These are phyloP conservation scores for Talaromyces rugulosus DNA, from an alignment of 2,329 filamentous ascomycete genomes.

Conservation along the genomic window DNA sequence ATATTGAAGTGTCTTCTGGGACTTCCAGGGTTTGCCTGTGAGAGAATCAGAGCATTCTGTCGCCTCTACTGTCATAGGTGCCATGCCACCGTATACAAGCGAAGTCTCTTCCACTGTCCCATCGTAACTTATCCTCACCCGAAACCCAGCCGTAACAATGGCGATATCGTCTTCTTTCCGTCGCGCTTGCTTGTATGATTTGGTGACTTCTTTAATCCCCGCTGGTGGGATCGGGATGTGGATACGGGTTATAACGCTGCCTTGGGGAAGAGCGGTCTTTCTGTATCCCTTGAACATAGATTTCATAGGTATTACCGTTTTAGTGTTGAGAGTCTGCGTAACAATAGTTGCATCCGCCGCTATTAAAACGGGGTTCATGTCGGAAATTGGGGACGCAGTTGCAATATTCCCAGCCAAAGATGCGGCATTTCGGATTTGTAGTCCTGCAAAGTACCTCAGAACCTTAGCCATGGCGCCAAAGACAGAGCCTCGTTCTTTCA, in stretches of 20 bases:
- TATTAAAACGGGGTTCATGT: slow-evolving; percentile 90
- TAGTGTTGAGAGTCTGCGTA: slow-evolving; percentile 69
- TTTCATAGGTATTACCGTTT: slow-evolving; percentile 80
- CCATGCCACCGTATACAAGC: slow-evolving; percentile 93
- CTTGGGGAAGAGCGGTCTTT: slow-evolving; percentile 70
- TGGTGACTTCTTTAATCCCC: slow-evolving; percentile 72
- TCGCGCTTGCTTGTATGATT: slow-evolving; percentile 93
- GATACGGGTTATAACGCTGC: slow-evolving; percentile 81
- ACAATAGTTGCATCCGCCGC: slow-evolving; percentile 77
- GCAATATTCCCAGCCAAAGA: slow-evolving; percentile 92
- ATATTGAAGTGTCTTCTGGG: slow-evolving; percentile 72
- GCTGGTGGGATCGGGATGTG: slow-evolving; percentile 75
- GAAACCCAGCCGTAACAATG: slow-evolving; percentile 78
- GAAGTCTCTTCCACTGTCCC: slow-evolving; percentile 68
- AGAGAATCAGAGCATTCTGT: slow-evolving; percentile 70
- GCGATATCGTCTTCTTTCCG: slow-evolving; percentile 97
- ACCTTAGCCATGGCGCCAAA: slow-evolving; percentile 92
- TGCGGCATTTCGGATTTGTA: slow-evolving; percentile 96
- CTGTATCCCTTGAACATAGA: slow-evolving; percentile 92
- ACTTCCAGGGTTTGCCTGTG: slow-evolving; percentile 82
- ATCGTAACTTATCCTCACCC: slow-evolving; percentile 65
- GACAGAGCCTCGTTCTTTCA: slow-evolving; percentile 64
- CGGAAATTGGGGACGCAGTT: slow-evolving; percentile 93
- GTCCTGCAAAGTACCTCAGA: slow-evolving; percentile 87
- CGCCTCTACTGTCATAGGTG: slow-evolving; percentile 82